Evolutionary conservation across 2,329 filamentous ascomycete genomes (phyloP), one percentile per base, ranked within the genome.

Genomic region (Dactylellina drechsleri): DNA sequence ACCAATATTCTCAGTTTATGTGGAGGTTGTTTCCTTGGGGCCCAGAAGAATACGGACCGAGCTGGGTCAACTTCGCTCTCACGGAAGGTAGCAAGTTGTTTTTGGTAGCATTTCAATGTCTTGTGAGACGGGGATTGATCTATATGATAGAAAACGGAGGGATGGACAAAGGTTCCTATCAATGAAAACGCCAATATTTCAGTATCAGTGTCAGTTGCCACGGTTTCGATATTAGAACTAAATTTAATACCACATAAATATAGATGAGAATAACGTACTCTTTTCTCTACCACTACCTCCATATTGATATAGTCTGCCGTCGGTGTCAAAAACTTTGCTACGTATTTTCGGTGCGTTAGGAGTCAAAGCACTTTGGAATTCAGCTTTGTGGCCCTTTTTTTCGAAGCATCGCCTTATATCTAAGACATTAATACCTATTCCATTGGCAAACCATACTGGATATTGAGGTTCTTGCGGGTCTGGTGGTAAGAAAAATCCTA

Each of bases 81-180:
- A 5, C 56, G 56, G 20, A 68, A 68, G 23, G 23, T 43, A 2
- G 60, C 45, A 49, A 68, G 60, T n/a, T 68, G 6, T 10, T 53
- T 15, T 16, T 13, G 54, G 49, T 54, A 68, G 45, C 26, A 53
- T 31, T 8, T 28, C 65, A 45, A 61, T 13, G 47, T 52, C 1
- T 13, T 13, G 12, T 43, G 18, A 2, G 12, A 18, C 2, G 65
- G 60, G 15, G 47, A 60, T 61, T 68, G 54, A 18, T 61, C 56
- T 13, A 20, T 61, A 31, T 68, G 65, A 18, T 68, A 68, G 36
- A 68, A 68, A 47, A 68, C 54, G 18, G 65, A 68, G 23, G 65
- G 65, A 40, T 68, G 65, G 18, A 68, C 60, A 18, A 68, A 54
- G 2, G 65, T 68, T 60, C 16, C 65, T 68, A n/a, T n/a, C n/a